phyloP scores from a whole-genome alignment of 306 rosid genomes.

The Inga laurina region DNA sequence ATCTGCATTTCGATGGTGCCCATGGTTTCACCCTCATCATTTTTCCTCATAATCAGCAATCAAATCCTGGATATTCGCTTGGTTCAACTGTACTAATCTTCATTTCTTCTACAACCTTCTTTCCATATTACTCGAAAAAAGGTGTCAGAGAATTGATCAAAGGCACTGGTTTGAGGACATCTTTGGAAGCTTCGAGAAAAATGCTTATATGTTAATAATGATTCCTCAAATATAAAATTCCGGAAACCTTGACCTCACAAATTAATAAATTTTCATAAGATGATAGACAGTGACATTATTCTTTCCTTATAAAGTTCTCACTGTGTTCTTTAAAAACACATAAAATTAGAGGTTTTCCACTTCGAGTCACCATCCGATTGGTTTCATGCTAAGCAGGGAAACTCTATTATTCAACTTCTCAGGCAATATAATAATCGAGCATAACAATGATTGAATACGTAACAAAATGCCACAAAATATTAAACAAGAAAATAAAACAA shows the following conservation, averaged over 20 bases:
- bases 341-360: slow-evolving; percentile 22
- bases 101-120: neutral
- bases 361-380: slow-evolving; percentile 39
- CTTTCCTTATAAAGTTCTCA: neutral
- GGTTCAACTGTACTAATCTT: neutral
- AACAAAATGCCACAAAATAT: neutral
- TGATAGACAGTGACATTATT: slow-evolving; percentile 26
- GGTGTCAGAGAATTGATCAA: neutral
- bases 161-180: neutral
- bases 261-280: neutral
- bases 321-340: neutral
- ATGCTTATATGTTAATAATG: neutral
- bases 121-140: neutral
- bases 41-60: neutral
- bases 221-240: neutral
- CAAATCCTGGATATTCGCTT: neutral
- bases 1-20: neutral
- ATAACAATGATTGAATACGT: slow-evolving; percentile 10
- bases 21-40: neutral
- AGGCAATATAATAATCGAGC: slow-evolving; percentile 19
- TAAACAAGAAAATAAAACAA: slow-evolving; percentile 5
- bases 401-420: slow-evolving; percentile 20
- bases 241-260: neutral
- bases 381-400: slow-evolving; percentile 30
- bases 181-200: neutral